Conservation (phyloP, 495 filamentous ascomycete genomes). For the Neurospora sublineolata region DNA sequence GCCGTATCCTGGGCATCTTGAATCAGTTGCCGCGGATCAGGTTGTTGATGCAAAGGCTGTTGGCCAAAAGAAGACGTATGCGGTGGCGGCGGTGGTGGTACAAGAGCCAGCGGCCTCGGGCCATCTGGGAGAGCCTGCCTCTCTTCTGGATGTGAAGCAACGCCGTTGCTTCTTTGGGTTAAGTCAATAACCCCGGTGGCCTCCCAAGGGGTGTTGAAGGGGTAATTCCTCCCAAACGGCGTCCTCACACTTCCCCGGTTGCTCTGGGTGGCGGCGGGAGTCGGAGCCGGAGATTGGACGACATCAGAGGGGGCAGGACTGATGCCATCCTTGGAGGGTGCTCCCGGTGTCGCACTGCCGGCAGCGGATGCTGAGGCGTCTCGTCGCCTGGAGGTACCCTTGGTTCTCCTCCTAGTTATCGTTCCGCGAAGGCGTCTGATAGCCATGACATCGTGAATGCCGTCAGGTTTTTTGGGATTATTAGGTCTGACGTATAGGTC, state of each 20-base stretch:
- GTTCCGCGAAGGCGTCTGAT: constrained; percentile 68
- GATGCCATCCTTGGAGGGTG: constrained; percentile 18
- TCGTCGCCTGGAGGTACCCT: constrained; percentile 45
- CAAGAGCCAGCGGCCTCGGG: not conserved
- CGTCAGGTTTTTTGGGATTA: constrained; percentile 73
- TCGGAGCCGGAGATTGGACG: constrained; percentile 16
- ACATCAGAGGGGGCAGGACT: constrained; percentile 14
- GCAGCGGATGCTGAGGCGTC: constrained; percentile 30
- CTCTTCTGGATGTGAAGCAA: constrained; percentile 18
- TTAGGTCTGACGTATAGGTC: constrained; percentile 83
- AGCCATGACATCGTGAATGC: constrained; percentile 75
- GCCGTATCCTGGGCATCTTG: constrained; percentile 58
- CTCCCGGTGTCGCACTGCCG: constrained; percentile 25
- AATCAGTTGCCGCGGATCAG: constrained; percentile 44
- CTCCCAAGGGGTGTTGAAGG: constrained; percentile 53
- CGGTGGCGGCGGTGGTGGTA: not conserved
- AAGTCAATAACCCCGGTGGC: constrained; percentile 67
- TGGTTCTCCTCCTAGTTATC: constrained; percentile 73
- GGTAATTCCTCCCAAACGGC: constrained; percentile 43
- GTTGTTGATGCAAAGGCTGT: constrained; percentile 43
- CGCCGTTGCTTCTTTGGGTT: not conserved
- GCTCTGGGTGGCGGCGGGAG: constrained; percentile 13
- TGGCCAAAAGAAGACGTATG: constrained; percentile 23
- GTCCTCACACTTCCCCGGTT: constrained; percentile 33
- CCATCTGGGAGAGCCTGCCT: constrained; percentile 11